A percentile compares a stretch with the other conserved stretches of the same genome.
These are phyloP conservation scores for Corynascus novoguineensis DNA, from an alignment of 495 filamentous ascomycete genomes.

Conservation along the genomic window DNA sequence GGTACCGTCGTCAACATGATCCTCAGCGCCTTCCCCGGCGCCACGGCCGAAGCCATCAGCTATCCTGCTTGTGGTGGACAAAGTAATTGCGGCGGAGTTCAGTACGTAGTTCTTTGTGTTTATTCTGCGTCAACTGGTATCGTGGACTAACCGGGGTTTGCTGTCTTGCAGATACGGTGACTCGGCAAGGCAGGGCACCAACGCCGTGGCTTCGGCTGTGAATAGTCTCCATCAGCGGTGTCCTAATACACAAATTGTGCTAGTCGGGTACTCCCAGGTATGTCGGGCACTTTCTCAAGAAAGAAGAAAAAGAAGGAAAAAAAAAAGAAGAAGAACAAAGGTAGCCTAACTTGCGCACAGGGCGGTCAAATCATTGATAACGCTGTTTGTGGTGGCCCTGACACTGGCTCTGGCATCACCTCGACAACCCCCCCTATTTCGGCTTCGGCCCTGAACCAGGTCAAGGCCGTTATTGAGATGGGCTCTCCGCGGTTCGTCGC, in stretches of 20 bases:
- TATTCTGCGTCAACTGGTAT: too few relatives aligned
- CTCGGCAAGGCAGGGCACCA: slow-evolving; percentile 48
- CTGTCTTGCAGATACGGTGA: slow-evolving; percentile 41
- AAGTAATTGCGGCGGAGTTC: slow-evolving; percentile 41
- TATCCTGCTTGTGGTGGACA: slow-evolving; percentile 49
- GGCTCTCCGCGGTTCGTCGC: slow-evolving; percentile 51
- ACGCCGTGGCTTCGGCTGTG: slow-evolving; percentile 49
- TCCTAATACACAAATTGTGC: slow-evolving; percentile 50
- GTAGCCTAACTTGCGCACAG: slow-evolving; percentile 28
- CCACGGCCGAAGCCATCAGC: slow-evolving; percentile 52
- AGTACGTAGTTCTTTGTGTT: too few relatives aligned
- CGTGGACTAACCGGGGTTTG: too few relatives aligned
- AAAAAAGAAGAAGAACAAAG: not conserved
- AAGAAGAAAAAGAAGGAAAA: not conserved
- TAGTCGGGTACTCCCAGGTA: slow-evolving; percentile 62
- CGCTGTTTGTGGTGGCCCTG: slow-evolving; percentile 55
- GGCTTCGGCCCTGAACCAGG: slow-evolving; percentile 37
- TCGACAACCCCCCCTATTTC: slow-evolving; percentile 34
- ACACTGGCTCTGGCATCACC: slow-evolving; percentile 25
- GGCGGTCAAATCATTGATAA: slow-evolving; percentile 62
- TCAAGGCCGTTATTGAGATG: slow-evolving; percentile 58
- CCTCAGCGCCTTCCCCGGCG: slow-evolving; percentile 46
- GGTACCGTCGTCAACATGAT: slow-evolving; percentile 51
- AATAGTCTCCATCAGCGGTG: slow-evolving; percentile 49
- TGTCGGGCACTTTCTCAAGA: slow-evolving; percentile 21